Evolutionary conservation across 352 stramenopile species (phyloP), one percentile per base, ranked within the genome.

Genomic region (Pseudoperonospora humuli): DNA sequence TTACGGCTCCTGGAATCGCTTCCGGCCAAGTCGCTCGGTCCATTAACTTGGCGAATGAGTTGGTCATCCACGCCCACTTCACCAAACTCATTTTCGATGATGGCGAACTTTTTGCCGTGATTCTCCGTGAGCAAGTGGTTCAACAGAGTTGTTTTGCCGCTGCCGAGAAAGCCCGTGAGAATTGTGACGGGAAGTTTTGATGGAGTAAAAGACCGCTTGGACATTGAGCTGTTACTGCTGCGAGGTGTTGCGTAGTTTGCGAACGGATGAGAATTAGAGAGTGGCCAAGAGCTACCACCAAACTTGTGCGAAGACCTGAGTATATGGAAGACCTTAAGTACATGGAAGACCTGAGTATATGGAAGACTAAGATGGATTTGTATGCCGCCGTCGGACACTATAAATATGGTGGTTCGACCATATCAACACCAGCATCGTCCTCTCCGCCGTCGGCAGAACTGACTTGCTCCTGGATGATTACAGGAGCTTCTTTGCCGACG

Each of bases 61-160:
- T 93, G 76, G 34, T 98, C 84, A 45, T 97, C 92, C 25, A 98
- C 73, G 15, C 83, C 75, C 10, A 97, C 78, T 52, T 95, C 79
- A 19, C 93, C 95, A 57, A 98, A 97, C 46, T 98, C 93, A 58
- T 98, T 98, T 63, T 98, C 91, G 53, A 98, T 97, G 9, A 98
- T 92, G 11, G 93, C 89, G 40, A 98, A 85, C 55, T 88, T 94
- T 59, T 94, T 95, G 7, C 81, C 83, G 44, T 96, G 86, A 9
- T 69, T 67, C 47, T 90, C 79, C 3, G 70, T 79, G 4, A 98
- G 57, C 21, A 98, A 86, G 41, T 97, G 74, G 57, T 97, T 95
- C n/a, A 98, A 62, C 6, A 98, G 57, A 2, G 92, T 97, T 10
- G 93, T 98, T 61, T 98, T 98, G 17, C 95, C 92, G 27, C 67